A percentile compares a stretch with the other conserved stretches of the same genome.
Conservation (phyloP, 768 basidiomycete genomes). For the Chalciporus chontae region DNA sequence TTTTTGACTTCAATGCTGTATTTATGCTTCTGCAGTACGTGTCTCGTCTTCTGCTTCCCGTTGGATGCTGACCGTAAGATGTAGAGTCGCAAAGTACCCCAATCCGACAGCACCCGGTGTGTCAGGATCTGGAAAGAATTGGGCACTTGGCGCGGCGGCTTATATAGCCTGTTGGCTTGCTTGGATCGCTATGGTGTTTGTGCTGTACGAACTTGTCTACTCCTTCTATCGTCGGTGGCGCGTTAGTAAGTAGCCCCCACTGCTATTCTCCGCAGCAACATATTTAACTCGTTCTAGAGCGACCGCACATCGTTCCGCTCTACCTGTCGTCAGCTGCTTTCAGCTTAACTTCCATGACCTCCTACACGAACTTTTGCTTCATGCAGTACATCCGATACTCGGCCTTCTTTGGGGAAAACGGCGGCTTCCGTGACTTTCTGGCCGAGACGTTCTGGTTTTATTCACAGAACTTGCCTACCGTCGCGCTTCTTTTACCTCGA, state of each 20-base stretch:
- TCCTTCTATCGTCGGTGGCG: slow-evolving; percentile 76
- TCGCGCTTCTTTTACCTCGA: slow-evolving; percentile 78
- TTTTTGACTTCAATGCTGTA: slow-evolving; percentile 86
- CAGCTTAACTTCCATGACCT: slow-evolving; percentile 71
- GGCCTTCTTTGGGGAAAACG: slow-evolving; percentile 56
- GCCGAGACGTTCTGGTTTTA: slow-evolving; percentile 86
- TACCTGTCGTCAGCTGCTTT: slow-evolving; percentile 80
- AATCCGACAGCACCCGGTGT: slow-evolving; percentile 66
- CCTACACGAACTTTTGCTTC: slow-evolving; percentile 83
- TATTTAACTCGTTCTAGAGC: slow-evolving; percentile 47
- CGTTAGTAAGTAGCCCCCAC: slow-evolving; percentile 54
- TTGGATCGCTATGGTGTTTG: slow-evolving; percentile 68
- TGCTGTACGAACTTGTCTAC: slow-evolving; percentile 76
- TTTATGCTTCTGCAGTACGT: slow-evolving; percentile 83
- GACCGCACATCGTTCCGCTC: slow-evolving; percentile 77
- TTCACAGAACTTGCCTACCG: slow-evolving; percentile 81
- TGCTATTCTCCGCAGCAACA: slow-evolving; percentile 15
- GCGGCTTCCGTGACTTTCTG: slow-evolving; percentile 51
- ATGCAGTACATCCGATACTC: slow-evolving; percentile 72
- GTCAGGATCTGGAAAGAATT: slow-evolving; percentile 69
- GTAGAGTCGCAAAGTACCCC: slow-evolving; percentile 72
- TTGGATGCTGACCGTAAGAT: slow-evolving; percentile 12
- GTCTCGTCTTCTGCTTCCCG: background rate
- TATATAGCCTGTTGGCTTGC: slow-evolving; percentile 79
- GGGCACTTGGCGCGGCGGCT: slow-evolving; percentile 79